A percentile compares a stretch with the other conserved stretches of the same genome.
Evolutionary conservation across 2,329 filamentous ascomycete species (phyloP).

Genomic region (Xenoacremonium recifei): DNA sequence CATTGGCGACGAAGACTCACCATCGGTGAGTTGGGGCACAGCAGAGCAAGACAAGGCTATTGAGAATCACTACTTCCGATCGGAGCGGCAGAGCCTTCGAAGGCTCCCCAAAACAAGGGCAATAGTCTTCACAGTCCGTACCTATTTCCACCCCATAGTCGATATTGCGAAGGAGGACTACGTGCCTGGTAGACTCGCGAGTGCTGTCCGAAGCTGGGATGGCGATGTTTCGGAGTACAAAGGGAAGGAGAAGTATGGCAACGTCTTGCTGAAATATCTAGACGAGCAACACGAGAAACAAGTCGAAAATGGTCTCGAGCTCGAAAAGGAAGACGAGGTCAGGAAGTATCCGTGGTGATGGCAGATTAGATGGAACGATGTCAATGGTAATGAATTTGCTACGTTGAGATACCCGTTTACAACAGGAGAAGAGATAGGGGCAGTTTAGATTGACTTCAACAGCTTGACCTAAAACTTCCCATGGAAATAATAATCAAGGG

Average conservation of each 20-base stretch:
- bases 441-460: too few species aligned
- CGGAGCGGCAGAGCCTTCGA: conserved; percentile 69
- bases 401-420: too few species aligned
- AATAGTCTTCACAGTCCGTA: conserved; percentile 74
- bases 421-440: too few species aligned
- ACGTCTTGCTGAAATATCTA: conserved; percentile 73
- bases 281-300: conserved; percentile 75
- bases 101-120: conserved; percentile 57
- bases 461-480: too few species aligned
- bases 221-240: conserved; percentile 76
- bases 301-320: conserved; percentile 62
- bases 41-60: conserved; percentile 73
- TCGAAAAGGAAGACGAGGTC: conserved; percentile 58
- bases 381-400: too few species aligned
- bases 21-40: conserved; percentile 68
- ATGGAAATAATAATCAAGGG: too few species aligned
- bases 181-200: conserved; percentile 75
- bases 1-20: conserved; percentile 70
- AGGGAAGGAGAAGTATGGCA: conserved; percentile 70
- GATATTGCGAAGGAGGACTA: conserved; percentile 69
- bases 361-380: too few species aligned
- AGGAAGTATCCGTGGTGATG: conserved; percentile 59
- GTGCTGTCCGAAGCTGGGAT: conserved; percentile 78
- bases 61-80: conserved; percentile 73
- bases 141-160: conserved; percentile 73